phyloP scores from a whole-genome alignment of 2,329 filamentous ascomycete genomes.

The Xylariales sp. region DNA sequence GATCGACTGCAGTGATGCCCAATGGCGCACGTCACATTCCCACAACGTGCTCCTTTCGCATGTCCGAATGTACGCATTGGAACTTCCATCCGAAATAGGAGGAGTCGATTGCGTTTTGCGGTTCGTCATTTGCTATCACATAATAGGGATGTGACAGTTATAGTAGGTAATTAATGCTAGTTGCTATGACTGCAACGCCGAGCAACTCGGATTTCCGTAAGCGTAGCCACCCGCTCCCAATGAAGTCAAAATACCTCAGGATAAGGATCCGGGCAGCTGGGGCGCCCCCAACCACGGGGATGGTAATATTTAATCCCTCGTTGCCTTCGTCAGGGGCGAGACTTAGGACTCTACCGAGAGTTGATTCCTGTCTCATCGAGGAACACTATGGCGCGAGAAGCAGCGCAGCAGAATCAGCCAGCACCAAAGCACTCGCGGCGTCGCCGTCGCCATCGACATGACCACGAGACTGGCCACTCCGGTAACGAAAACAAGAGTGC shows the following conservation, averaged over 20 bases:
- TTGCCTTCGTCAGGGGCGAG: background rate
- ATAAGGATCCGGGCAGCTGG: background rate
- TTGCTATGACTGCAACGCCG: background rate
- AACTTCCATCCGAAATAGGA: background rate
- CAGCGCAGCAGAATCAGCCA: background rate
- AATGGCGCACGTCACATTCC: background rate
- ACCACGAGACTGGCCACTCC: background rate
- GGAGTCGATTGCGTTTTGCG: slow-evolving; percentile 1
- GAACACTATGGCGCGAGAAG: slow-evolving; percentile 5
- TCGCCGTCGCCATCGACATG: background rate
- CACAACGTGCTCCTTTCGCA: background rate
- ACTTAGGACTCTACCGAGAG: background rate
- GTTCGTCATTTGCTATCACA: background rate
- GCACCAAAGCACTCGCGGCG: slow-evolving; percentile 3
- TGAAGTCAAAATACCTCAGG: background rate
- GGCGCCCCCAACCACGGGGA: background rate
- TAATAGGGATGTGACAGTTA: background rate
- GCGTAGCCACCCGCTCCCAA: background rate
- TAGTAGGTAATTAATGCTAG: background rate
- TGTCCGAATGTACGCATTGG: background rate
- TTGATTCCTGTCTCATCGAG: background rate
- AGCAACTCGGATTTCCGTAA: background rate
- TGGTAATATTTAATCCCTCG: slow-evolving; percentile 12
- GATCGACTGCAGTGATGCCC: slow-evolving; percentile 4
- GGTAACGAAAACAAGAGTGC: background rate